Evolutionary conservation across 495 filamentous ascomycete genomes (phyloP).

Genomic region (Cercophora sp.): DNA sequence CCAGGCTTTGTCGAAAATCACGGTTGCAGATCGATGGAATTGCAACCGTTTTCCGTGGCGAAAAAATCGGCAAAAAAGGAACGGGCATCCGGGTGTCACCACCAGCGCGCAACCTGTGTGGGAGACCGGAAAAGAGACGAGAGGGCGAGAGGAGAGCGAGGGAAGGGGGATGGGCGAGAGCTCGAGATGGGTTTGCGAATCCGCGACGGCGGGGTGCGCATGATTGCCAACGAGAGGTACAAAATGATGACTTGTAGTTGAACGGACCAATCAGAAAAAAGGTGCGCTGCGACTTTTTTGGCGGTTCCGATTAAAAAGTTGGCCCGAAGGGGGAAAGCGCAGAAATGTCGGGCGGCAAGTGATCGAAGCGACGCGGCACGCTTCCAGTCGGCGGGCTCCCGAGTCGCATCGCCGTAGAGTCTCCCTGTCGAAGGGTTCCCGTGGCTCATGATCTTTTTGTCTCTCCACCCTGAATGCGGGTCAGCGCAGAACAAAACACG

Average conservation of each 20-base stretch:
- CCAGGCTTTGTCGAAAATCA: constrained; percentile 16
- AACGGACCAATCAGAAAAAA: constrained; percentile 45
- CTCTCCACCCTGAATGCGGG: neutral
- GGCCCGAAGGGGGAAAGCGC: constrained; percentile 31
- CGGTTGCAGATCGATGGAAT: neutral
- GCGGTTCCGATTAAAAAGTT: constrained; percentile 24
- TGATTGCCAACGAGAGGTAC: constrained; percentile 37
- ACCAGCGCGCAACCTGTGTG: constrained; percentile 4
- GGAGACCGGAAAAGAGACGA: constrained; percentile 26
- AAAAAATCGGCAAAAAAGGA: constrained; percentile 25
- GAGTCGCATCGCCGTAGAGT: too few relatives aligned
- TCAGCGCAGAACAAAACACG: too few relatives aligned
- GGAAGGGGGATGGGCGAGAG: constrained; percentile 27
- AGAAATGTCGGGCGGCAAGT: constrained; percentile 24
- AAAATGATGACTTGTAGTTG: constrained; percentile 34
- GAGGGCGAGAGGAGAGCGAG: constrained; percentile 35
- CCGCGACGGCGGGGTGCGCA: constrained; percentile 30
- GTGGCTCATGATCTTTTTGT: neutral
- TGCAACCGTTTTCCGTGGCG: neutral
- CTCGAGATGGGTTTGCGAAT: constrained; percentile 30
- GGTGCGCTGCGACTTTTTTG: constrained; percentile 21
- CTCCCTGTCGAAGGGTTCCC: too few relatives aligned
- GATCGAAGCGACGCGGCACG: constrained; percentile 18
- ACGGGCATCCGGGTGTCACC: neutral
- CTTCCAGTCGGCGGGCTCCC: constrained; percentile 13